A percentile compares a stretch with the other conserved stretches of the same genome.
Conservation (phyloP, 2,329 filamentous ascomycete species). For the Aspergillus sergii region DNA sequence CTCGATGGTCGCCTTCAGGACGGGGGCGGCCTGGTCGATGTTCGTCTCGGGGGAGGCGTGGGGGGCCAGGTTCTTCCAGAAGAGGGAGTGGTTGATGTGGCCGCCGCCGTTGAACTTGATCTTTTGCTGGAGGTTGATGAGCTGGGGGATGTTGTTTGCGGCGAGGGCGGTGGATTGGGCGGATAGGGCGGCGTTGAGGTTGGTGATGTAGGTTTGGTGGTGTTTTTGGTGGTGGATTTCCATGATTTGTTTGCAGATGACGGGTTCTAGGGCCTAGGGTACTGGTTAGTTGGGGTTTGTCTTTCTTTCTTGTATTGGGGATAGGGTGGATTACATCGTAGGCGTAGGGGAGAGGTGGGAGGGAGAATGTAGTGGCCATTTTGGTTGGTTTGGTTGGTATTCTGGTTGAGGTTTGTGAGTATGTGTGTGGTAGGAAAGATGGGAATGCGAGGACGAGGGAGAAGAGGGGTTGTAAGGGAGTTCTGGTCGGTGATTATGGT, state of each 20-base stretch:
- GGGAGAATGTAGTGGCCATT: slow-evolving; percentile 53
- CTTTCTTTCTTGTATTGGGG: neutral
- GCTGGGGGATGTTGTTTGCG: slow-evolving; percentile 61
- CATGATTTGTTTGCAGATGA: slow-evolving; percentile 87
- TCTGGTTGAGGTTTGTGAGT: neutral
- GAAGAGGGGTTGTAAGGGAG: neutral
- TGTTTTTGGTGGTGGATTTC: slow-evolving; percentile 92
- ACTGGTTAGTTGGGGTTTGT: slow-evolving; percentile 40
- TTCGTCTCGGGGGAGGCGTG: slow-evolving; percentile 60
- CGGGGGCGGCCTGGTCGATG: slow-evolving; percentile 56
- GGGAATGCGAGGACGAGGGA: neutral
- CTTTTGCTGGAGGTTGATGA: slow-evolving; percentile 68
- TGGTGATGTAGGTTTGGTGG: slow-evolving; percentile 90
- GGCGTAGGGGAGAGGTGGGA: slow-evolving; percentile 68
- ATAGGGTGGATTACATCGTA: slow-evolving; percentile 62
- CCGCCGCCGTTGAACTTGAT: slow-evolving; percentile 90
- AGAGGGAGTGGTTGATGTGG: slow-evolving; percentile 90
- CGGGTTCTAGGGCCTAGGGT: slow-evolving; percentile 76
- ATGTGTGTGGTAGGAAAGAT: neutral
- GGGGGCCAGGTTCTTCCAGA: slow-evolving; percentile 82
- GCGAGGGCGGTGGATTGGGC: slow-evolving; percentile 61
- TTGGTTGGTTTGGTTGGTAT: slow-evolving; percentile 7
- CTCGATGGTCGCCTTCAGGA: slow-evolving; percentile 63
- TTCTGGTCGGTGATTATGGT: neutral
- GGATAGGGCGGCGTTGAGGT: slow-evolving; percentile 76